phyloP scores from a whole-genome alignment of 2,329 filamentous ascomycete species.

The Neopestalotiopsis sp. region DNA sequence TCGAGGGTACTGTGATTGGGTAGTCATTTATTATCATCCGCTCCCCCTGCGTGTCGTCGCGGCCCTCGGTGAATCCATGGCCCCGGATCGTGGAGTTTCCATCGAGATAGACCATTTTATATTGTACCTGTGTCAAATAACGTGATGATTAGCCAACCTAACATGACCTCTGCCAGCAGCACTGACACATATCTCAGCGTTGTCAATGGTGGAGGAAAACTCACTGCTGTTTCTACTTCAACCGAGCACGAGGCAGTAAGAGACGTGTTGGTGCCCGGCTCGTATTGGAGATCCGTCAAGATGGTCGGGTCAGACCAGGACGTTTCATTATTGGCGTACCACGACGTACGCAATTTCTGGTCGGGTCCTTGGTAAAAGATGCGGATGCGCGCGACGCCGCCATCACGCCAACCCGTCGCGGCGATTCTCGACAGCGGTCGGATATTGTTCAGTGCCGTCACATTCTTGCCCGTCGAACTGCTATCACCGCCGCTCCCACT shows the following conservation, averaged over 20 bases:
- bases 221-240: background rate
- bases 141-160: background rate
- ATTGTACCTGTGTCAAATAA: background rate
- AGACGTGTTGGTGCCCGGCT: constrained; percentile 4
- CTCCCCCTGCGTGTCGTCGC: background rate
- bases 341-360: constrained; percentile 17
- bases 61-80: constrained; percentile 1
- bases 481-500: too few species aligned
- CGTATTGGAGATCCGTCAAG: constrained; percentile 6
- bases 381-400: constrained; percentile 4
- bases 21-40: constrained; percentile 13
- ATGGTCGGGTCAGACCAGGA: constrained; percentile 11
- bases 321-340: constrained; percentile 6
- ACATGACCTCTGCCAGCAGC: background rate
- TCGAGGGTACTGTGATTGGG: background rate
- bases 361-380: constrained; percentile 22
- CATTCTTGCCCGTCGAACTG: background rate
- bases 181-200: too few species aligned
- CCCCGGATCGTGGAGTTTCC: background rate
- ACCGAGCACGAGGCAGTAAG: constrained; percentile 15
- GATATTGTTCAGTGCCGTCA: constrained; percentile 5
- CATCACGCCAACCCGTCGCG: constrained; percentile 19
- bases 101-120: constrained; percentile 16
- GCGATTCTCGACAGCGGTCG: constrained; percentile 12
- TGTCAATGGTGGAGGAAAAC: too few species aligned